These are phyloP conservation scores for Alternaria longipes DNA, from an alignment of 2,329 filamentous ascomycete species.

Conservation along the genomic window DNA sequence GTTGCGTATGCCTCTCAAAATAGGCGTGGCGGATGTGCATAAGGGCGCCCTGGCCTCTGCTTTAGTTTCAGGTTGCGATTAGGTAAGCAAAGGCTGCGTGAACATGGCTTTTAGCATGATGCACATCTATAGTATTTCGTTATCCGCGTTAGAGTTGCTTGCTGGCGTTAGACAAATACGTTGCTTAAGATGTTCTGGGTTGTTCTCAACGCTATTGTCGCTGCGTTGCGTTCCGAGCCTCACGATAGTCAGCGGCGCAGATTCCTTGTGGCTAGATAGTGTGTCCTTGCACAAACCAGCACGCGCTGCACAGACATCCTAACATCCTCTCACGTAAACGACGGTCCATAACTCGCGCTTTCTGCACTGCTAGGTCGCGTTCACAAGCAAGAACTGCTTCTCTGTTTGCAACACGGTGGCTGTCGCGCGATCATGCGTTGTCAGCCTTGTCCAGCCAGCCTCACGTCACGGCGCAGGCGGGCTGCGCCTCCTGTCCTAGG, in stretches of 20 bases:
- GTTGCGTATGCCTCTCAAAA: no score
- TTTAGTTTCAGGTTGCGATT: no score
- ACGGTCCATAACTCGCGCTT: not conserved
- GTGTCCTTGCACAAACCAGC: conserved; percentile 5
- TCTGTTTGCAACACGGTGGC: conserved; percentile 4
- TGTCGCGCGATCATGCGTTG: conserved; percentile 15
- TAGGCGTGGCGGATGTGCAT: no score
- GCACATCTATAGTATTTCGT: not conserved
- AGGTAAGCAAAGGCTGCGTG: not conserved
- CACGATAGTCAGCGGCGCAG: not conserved
- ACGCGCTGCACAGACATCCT: not conserved
- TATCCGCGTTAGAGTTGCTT: not conserved
- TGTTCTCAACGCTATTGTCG: not conserved
- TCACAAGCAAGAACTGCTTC: conserved; percentile 1
- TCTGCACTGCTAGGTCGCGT: not conserved
- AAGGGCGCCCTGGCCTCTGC: no score
- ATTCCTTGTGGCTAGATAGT: not conserved
- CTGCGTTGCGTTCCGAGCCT: conserved; percentile 1
- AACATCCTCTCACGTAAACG: not conserved
- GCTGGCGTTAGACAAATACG: not conserved
- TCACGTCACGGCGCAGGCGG: conserved; percentile 16
- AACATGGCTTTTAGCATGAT: not conserved
- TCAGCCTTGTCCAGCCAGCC: conserved; percentile 22
- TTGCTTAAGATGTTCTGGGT: not conserved
- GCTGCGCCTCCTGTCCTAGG: conserved; percentile 17